Evolutionary conservation across 2,329 filamentous ascomycete genomes (phyloP).

Genomic region (Talaromyces amestolkiae): DNA sequence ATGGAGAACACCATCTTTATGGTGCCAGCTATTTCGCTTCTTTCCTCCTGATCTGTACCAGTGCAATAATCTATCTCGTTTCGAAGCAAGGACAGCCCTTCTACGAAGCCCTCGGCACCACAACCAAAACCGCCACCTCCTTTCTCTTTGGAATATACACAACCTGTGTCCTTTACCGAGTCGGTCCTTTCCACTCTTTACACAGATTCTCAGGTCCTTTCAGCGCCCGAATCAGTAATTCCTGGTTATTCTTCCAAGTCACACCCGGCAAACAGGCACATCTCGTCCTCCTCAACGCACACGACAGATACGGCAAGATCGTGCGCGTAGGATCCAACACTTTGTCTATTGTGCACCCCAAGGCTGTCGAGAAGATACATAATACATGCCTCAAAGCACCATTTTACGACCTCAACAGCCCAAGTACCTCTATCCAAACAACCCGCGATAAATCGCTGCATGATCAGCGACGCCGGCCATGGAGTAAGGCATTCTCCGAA

Average conservation of each 20-base stretch:
- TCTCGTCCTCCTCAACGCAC: slow-evolving; percentile 29
- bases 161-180: slow-evolving; percentile 31
- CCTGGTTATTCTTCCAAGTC: slow-evolving; percentile 30
- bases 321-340: slow-evolving; percentile 37
- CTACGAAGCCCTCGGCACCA: background rate
- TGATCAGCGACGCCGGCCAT: slow-evolving; percentile 40
- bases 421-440: slow-evolving; percentile 39
- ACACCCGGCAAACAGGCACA: slow-evolving; percentile 22
- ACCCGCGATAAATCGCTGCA: slow-evolving; percentile 37
- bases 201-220: slow-evolving; percentile 28
- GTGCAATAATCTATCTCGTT: slow-evolving; percentile 5
- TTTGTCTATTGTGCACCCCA: slow-evolving; percentile 36
- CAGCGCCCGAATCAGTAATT: slow-evolving; percentile 29
- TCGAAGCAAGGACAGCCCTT: background rate
- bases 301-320: slow-evolving; percentile 36
- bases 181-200: slow-evolving; percentile 11
- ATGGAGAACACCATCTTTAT: slow-evolving; percentile 24
- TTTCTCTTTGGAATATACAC: slow-evolving; percentile 19
- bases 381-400: slow-evolving; percentile 40
- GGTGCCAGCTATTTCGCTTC: slow-evolving; percentile 12
- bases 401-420: slow-evolving; percentile 41
- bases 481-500: slow-evolving; percentile 43
- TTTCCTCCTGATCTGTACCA: background rate
- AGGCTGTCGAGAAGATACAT: slow-evolving; percentile 39
- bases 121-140: background rate